These are phyloP conservation scores for Cladosporium sp. DNA, from an alignment of 2,329 filamentous ascomycete genomes.

Conservation along the genomic window DNA sequence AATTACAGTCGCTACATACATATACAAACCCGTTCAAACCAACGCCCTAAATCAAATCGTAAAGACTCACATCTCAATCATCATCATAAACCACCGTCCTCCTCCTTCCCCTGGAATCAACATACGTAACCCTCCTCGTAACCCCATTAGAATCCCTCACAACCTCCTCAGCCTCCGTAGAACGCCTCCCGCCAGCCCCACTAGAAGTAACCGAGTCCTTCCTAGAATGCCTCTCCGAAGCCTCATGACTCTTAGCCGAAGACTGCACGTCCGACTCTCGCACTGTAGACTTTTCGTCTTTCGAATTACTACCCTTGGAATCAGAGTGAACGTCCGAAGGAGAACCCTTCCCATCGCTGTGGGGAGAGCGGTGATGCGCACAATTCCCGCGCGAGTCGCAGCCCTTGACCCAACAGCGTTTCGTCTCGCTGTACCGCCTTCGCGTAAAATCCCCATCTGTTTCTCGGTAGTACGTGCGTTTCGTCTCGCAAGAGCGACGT, in stretches of 20 bases:
- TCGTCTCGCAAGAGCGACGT: not conserved
- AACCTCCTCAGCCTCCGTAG: not conserved
- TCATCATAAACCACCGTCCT: constrained; percentile 11
- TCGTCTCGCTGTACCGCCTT: constrained; percentile 1
- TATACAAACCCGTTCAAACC: too few relatives aligned
- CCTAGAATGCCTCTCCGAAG: not conserved
- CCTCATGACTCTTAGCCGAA: not conserved
- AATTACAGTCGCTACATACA: too few relatives aligned
- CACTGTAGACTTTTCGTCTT: too few relatives aligned
- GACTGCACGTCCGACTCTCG: not conserved
- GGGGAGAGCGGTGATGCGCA: not conserved
- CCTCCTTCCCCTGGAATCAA: constrained; percentile 3
- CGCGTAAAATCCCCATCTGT: not conserved
- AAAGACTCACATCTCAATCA: not conserved
- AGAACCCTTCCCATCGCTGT: not conserved
- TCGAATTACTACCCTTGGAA: too few relatives aligned
- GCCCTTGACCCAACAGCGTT: not conserved
- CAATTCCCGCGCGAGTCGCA: not conserved
- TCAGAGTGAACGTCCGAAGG: too few relatives aligned
- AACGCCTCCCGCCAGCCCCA: not conserved
- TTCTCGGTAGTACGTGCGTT: not conserved
- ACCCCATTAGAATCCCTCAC: constrained; percentile 2
- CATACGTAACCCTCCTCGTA: not conserved
- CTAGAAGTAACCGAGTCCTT: constrained; percentile 2
- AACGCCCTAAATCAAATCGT: too few relatives aligned